Base-by-base conservation (phyloP, 2,329 filamentous ascomycete genomes). In the Penicillium sp. region DNA sequence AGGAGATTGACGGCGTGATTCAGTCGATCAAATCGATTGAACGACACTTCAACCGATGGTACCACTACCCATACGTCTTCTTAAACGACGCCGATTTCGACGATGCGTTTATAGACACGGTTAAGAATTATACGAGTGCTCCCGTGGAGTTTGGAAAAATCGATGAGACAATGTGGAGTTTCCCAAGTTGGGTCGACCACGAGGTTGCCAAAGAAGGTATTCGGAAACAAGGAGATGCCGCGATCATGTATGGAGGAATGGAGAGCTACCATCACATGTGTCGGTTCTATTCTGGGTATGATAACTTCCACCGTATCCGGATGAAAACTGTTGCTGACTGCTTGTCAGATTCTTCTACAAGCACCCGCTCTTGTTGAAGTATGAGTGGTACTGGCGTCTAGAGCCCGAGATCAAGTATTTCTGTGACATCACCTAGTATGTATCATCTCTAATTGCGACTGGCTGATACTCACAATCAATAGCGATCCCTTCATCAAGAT, bases 401-500 rank as follows among this genome's bases (percentile, higher is more conserved):
- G 95, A 99, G 84, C 95, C 95, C 67, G 95, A 99, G 80, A 98
- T 99, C 86, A 97, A 94, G 82, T 99, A 98, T 82, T 99, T 99
- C 82, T 99, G 95, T 79, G 95, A 99, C 76, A 98, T 99, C 70
- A 99, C 95, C 67, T 99, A 99, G 91, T 94, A 88, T 65, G 88
- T 30, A 30, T 31, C 7, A 48, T 41, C 2, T 7, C 3, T 38
- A 60, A 45, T 30, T n/a, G n/a, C n/a, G 49, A 29, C 56, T 69
- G 17, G 45, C 4, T 50, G 31, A 49, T 66, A 55, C 77, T 82
- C 64, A 83, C 70, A 38, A 15, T 17, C 49, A 48, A 9, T 66
- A 94, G 91, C 75, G 95, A 99, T 77, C 95, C 95, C 1, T 99
- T 99, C 83, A 84, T 95, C 64, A 90, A 93, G 77, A 99, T 99